Evolutionary conservation across 2,329 filamentous ascomycete species (phyloP).

Genomic region (Pseudogymnoascus verrucosus): DNA sequence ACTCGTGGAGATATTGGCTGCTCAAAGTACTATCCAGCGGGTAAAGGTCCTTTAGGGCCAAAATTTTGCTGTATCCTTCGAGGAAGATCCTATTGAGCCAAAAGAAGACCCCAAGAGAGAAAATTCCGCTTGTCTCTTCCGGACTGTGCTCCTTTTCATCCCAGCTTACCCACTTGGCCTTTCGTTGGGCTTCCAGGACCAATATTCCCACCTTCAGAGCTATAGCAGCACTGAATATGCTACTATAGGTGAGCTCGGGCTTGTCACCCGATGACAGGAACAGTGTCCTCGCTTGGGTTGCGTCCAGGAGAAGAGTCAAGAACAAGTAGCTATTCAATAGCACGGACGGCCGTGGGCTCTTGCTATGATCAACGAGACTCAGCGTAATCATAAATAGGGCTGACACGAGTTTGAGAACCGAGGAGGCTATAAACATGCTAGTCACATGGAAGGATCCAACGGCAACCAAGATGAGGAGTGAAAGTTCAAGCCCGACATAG

Average conservation of each 20-base stretch:
- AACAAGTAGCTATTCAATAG: slow-evolving; percentile 36
- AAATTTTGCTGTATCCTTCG: slow-evolving; percentile 20
- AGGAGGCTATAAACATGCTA: slow-evolving; percentile 26
- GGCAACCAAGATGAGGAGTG: slow-evolving; percentile 23
- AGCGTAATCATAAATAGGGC: slow-evolving; percentile 18
- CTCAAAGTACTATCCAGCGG: slow-evolving; percentile 20
- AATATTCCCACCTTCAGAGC: slow-evolving; percentile 11
- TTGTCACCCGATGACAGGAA: slow-evolving; percentile 27
- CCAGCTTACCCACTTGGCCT: slow-evolving; percentile 22
- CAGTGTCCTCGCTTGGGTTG: slow-evolving; percentile 34
- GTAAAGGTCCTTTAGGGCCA: slow-evolving; percentile 24
- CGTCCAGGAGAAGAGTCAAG: slow-evolving; percentile 37
- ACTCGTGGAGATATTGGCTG: slow-evolving; percentile 16
- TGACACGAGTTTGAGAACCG: slow-evolving; percentile 23
- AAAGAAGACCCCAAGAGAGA: slow-evolving; percentile 24
- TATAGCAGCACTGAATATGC: slow-evolving; percentile 11
- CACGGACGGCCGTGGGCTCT: slow-evolving; percentile 34
- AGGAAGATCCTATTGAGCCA: slow-evolving; percentile 28
- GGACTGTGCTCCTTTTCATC: slow-evolving; percentile 24
- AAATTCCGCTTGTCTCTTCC: slow-evolving; percentile 26
- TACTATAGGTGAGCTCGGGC: slow-evolving; percentile 13
- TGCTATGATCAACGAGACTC: slow-evolving; percentile 26
- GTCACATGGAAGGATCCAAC: slow-evolving; percentile 14
- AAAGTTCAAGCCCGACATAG: slow-evolving; percentile 21
- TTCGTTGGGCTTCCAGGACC: slow-evolving; percentile 14